A percentile compares a stretch with the other conserved stretches of the same genome.
These are phyloP conservation scores for Colletotrichum lindemuthianum DNA, from an alignment of 2,329 filamentous ascomycete species.

Conservation along the genomic window DNA sequence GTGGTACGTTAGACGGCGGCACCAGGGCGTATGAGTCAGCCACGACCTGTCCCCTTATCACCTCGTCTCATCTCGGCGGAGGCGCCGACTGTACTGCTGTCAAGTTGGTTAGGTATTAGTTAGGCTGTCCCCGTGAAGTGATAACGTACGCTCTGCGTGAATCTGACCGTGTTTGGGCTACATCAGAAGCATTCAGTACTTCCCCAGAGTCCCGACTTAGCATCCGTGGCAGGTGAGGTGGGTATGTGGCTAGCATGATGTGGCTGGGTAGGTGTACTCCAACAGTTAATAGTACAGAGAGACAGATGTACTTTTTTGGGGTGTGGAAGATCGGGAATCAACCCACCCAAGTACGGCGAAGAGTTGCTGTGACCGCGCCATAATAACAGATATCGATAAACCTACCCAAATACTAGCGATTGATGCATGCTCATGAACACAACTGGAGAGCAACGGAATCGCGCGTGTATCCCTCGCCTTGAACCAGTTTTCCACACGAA, in stretches of 20 bases:
- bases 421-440: too few species aligned
- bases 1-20: not conserved
- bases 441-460: too few species aligned
- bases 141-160: slow-evolving; percentile 2
- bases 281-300: not conserved
- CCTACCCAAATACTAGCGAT: not conserved
- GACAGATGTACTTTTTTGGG: not conserved
- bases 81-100: slow-evolving; percentile 3
- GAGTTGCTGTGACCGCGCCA: too few species aligned
- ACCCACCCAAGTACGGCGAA: too few species aligned
- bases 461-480: not conserved
- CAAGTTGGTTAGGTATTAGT: not conserved
- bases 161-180: not conserved
- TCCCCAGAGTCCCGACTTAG: too few species aligned
- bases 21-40: not conserved
- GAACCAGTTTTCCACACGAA: not conserved
- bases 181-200: too few species aligned
- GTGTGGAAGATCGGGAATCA: too few species aligned
- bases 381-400: not conserved
- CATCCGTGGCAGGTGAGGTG: too few species aligned
- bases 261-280: too few species aligned
- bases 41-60: slow-evolving; percentile 5
- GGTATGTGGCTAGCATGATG: too few species aligned
- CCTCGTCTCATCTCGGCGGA: not conserved
- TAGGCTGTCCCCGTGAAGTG: not conserved